Percentiles rank a stretch among this genome's conserved stretches.
Conservation (phyloP, 148 eudicot genomes). For the Persicaria maculosa region DNA sequence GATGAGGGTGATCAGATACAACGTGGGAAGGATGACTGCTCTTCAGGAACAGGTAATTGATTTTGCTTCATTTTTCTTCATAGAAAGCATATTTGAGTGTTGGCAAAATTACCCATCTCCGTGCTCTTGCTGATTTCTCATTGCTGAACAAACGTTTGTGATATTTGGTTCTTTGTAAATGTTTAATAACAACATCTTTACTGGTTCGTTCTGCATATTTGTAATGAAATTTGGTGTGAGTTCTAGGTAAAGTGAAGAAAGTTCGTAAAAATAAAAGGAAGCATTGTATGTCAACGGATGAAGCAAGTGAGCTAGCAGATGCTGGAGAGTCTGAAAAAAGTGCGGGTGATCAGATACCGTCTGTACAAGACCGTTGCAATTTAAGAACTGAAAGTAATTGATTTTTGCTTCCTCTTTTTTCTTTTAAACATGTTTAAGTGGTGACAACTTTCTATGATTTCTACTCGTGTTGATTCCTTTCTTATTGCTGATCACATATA, state of each 20-base stretch:
- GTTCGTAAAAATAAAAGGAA: neutral
- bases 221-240: neutral
- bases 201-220: neutral
- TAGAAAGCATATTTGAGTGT: neutral
- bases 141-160: neutral
- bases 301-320: neutral
- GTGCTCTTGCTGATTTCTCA: too few species aligned
- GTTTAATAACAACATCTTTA: too few species aligned
- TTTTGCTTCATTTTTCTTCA: too few species aligned
- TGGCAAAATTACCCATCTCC: neutral
- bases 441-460: neutral
- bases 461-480: neutral
- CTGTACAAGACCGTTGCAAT: too few species aligned
- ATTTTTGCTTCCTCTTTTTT: too few species aligned
- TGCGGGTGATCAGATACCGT: too few species aligned
- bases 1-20: neutral
- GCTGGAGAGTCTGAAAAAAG: neutral
- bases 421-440: too few species aligned
- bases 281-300: neutral
- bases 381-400: too few species aligned
- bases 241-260: neutral
- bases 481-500: neutral
- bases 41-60: neutral
- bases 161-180: neutral
- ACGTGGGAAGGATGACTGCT: neutral